Base-by-base conservation (phyloP, 208 protist species). In the Naegleria fowleri region DNA sequence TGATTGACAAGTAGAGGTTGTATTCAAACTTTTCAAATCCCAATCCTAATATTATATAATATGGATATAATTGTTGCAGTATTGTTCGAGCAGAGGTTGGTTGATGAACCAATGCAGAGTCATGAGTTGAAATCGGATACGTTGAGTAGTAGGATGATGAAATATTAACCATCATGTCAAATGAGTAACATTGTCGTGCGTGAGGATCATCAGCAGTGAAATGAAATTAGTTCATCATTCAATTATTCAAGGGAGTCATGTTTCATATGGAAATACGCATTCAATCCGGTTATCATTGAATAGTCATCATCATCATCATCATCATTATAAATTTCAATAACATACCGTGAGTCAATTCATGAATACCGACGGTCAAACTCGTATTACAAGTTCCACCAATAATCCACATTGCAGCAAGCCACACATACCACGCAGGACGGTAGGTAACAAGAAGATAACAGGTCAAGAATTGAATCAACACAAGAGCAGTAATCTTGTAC, bases 281-380 rank as follows among this genome's bases (percentile, higher is more conserved):
- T n/a, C n/a, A n/a, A n/a, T n/a, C n/a, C n/a, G n/a, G n/a, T n/a
- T n/a, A n/a, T n/a, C n/a, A n/a, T n/a, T n/a, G n/a, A n/a, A n/a
- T n/a, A n/a, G n/a, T n/a, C n/a, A n/a, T n/a, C n/a, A n/a, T n/a
- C n/a, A n/a, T n/a, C n/a, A 48, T 48, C 43, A 48, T 48, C 43
- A 48, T 48, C 43, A 48, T 48, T 48, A 48, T 48, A 48, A 48
- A 48, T 48, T 48, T 48, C 25, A 16, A n/a, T 75, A 91, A 95
- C 36, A 98, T 92, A 92, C 96, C 94, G 92, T 98, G 97, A 11
- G 96, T 95, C 52, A 97, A 92, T 92, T 98, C 97, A 91, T 98
- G 97, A 89, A 98, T 97, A 9, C 94, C 97, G 33, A 98, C 92
- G 87, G 97, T 96, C 5, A 94, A 92, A 86, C 94, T 95, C 93